Evolutionary conservation across 2,329 filamentous ascomycete genomes (phyloP).

Genomic region (Neonectria faginata): DNA sequence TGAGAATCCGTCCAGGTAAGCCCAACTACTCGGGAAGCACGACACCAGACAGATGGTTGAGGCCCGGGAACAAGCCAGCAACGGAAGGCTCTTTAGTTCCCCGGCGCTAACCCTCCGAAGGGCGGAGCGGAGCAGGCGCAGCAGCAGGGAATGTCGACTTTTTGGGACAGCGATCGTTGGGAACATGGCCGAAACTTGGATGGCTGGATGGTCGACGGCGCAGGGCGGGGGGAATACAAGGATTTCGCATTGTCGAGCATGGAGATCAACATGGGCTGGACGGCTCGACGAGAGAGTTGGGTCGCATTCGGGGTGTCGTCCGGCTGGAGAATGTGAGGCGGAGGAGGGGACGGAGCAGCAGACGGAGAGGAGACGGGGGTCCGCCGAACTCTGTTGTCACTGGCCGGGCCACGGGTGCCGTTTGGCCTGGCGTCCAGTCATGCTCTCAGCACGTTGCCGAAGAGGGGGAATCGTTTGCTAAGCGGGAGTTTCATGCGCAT

Average conservation of each 20-base stretch:
- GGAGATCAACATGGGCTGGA: conserved; percentile 21
- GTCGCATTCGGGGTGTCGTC: conserved; percentile 16
- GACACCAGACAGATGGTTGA: conserved; percentile 17
- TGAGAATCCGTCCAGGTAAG: conserved; percentile 16
- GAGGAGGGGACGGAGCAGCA: not conserved
- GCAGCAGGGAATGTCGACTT: conserved; percentile 11
- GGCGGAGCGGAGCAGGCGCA: conserved; percentile 12
- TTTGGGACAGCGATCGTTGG: conserved; percentile 1
- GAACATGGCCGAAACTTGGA: conserved; percentile 9
- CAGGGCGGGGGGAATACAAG: conserved; percentile 10
- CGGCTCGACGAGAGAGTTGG: conserved; percentile 12
- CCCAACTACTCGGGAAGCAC: conserved; percentile 14
- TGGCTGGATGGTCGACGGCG: conserved; percentile 12
- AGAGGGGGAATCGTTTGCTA: conserved; percentile 35
- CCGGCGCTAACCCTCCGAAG: conserved; percentile 24
- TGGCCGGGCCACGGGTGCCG: conserved; percentile 10
- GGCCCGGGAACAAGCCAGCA: conserved; percentile 7
- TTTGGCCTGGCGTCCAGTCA: conserved; percentile 24
- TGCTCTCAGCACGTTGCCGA: conserved; percentile 10
- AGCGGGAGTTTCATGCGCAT: conserved; percentile 41
- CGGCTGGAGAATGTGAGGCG: conserved; percentile 20
- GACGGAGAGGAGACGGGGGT: conserved; percentile 12
- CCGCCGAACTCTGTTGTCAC: conserved; percentile 11
- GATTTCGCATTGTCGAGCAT: conserved; percentile 21
- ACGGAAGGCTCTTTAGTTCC: conserved; percentile 26